Percentiles rank a stretch among this genome's conserved stretches.
Evolutionary conservation across 2,329 filamentous ascomycete genomes (phyloP).

Genomic region (Mycogone perniciosa): DNA sequence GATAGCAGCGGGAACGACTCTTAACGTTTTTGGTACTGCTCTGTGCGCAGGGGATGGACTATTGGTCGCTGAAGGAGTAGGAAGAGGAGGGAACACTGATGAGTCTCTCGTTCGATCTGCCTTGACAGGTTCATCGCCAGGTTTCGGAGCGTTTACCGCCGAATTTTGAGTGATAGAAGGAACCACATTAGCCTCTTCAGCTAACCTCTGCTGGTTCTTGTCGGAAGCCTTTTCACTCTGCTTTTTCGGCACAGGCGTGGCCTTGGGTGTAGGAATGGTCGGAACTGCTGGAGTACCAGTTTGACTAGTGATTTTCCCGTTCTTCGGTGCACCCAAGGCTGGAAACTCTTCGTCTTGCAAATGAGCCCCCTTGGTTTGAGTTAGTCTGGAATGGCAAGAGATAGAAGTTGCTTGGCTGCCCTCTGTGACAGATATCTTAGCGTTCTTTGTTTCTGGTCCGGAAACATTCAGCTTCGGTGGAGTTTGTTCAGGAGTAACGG

Average conservation of each 20-base stretch:
- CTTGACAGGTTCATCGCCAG: neutral
- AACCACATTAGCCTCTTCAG: neutral
- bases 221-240: slow-evolving; percentile 10
- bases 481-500: slow-evolving; percentile 29
- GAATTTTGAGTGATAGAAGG: neutral
- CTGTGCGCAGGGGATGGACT: slow-evolving; percentile 45
- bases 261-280: slow-evolving; percentile 32
- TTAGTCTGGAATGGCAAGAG: neutral
- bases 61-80: slow-evolving; percentile 38
- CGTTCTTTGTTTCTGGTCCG: slow-evolving; percentile 32
- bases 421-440: neutral
- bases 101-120: slow-evolving; percentile 17
- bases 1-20: slow-evolving; percentile 49
- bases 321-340: slow-evolving; percentile 44
- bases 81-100: slow-evolving; percentile 45
- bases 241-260: slow-evolving; percentile 28
- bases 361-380: slow-evolving; percentile 19
- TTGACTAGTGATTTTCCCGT: slow-evolving; percentile 23
- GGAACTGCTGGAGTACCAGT: slow-evolving; percentile 27
- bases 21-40: slow-evolving; percentile 56
- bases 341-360: slow-evolving; percentile 60
- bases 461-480: slow-evolving; percentile 21
- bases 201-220: neutral
- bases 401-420: neutral
- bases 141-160: neutral